A percentile compares a stretch with the other conserved stretches of the same genome.
phyloP scores from a whole-genome alignment of 257 asterid species.

The Solanum paucissectum region DNA sequence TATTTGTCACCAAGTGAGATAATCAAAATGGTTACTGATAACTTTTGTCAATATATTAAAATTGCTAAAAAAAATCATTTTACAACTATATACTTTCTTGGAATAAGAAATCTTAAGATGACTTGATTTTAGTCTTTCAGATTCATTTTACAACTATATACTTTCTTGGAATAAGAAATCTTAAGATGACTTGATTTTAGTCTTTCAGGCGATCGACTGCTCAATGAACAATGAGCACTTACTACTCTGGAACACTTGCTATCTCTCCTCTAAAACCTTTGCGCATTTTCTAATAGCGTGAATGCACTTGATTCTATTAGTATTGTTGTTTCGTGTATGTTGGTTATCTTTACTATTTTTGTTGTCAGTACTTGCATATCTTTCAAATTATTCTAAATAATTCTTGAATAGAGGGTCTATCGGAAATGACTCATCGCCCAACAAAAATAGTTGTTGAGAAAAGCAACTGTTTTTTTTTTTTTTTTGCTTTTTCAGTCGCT shows the following conservation, averaged over 20 bases:
- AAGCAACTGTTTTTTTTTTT: background rate
- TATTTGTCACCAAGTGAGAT: background rate
- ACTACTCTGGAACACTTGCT: background rate
- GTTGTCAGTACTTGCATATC: background rate
- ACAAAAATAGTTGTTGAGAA: background rate
- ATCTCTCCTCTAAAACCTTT: background rate
- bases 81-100: too few relatives aligned
- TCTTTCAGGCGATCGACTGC: background rate
- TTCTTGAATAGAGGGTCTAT: background rate
- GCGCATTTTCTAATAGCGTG: background rate
- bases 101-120: background rate
- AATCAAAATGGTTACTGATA: background rate
- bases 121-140: background rate
- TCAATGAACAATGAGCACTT: background rate
- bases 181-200: too few relatives aligned
- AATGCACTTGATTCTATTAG: background rate
- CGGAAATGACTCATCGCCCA: rapidly evolving
- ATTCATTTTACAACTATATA: background rate
- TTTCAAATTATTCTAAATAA: background rate
- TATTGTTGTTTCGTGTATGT: background rate
- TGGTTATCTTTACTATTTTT: background rate
- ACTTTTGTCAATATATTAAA: background rate
- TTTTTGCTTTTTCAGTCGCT: background rate
- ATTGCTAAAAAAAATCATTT: too few relatives aligned
- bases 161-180: background rate